These are phyloP conservation scores for Knoxia roxburghii DNA, from an alignment of 257 asterid genomes.

Conservation along the genomic window DNA sequence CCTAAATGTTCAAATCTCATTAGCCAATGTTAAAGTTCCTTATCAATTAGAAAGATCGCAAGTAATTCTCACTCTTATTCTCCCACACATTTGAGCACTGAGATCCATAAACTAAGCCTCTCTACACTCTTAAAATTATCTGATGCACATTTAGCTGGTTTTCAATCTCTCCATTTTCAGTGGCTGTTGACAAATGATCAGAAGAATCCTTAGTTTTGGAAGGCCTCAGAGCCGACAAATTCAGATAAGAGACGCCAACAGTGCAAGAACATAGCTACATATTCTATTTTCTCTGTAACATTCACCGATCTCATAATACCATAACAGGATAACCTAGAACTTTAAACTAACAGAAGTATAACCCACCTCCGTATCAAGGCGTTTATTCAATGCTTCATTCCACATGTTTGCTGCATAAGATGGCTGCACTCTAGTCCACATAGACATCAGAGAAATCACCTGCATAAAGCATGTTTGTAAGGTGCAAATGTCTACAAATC, in stretches of 20 bases:
- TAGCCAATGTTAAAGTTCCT: neutral
- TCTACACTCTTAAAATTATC: neutral
- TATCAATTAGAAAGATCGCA: neutral
- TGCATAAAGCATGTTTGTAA: conserved; percentile 30
- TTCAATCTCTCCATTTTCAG: neutral
- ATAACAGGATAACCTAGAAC: neutral
- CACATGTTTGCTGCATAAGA: conserved; percentile 99
- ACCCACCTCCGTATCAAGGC: conserved; percentile 91
- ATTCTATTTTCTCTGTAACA: neutral
- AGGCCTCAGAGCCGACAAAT: neutral
- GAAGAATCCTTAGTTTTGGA: neutral
- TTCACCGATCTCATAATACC: neutral
- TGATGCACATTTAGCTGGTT: neutral
- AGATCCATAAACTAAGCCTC: neutral
- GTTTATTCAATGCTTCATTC: conserved; percentile 99
- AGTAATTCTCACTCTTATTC: neutral
- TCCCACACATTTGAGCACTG: neutral
- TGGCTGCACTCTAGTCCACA: conserved; percentile 99
- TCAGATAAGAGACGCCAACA: neutral
- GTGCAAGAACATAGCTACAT: neutral
- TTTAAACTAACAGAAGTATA: neutral
- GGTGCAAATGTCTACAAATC: conserved; percentile 16
- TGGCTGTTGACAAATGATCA: neutral
- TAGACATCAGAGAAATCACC: conserved; percentile 99
- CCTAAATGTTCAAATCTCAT: neutral